These are phyloP conservation scores for Heritiera fomes DNA, from an alignment of 345 rosid species.

Conservation along the genomic window DNA sequence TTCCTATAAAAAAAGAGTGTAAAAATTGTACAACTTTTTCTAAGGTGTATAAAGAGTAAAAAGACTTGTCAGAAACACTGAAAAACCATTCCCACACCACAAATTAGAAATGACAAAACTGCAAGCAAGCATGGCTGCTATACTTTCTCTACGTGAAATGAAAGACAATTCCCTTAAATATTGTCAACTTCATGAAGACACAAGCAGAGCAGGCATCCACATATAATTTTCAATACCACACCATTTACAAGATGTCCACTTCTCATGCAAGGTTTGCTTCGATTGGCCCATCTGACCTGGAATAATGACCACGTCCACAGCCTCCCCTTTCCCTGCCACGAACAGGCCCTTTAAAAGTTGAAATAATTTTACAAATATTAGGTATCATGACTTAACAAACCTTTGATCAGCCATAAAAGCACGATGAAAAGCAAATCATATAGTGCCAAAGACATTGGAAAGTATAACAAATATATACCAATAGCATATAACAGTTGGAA, in stretches of 20 bases:
- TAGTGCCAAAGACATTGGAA: background rate
- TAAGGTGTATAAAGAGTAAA: slow-evolving; percentile 11
- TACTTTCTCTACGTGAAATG: slow-evolving; percentile 22
- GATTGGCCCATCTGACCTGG: slow-evolving; percentile 12
- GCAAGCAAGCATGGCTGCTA: slow-evolving; percentile 21
- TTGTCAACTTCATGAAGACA: slow-evolving; percentile 29
- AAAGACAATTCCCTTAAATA: slow-evolving; percentile 26
- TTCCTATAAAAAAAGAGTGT: slow-evolving; percentile 16
- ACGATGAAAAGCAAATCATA: background rate
- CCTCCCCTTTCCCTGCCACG: slow-evolving; percentile 30
- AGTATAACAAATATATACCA: background rate
- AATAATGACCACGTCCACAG: slow-evolving; percentile 31
- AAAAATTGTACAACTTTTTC: slow-evolving; percentile 28
- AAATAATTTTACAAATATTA: background rate
- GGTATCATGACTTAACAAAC: background rate
- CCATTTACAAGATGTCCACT: background rate
- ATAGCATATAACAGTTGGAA: background rate
- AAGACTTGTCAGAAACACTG: background rate
- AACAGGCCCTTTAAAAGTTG: slow-evolving; percentile 32
- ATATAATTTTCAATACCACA: slow-evolving; percentile 23
- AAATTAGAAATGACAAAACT: slow-evolving; percentile 20
- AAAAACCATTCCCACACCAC: slow-evolving; percentile 14
- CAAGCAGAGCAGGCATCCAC: slow-evolving; percentile 39
- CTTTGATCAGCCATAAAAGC: background rate
- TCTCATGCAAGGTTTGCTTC: slow-evolving; percentile 34